Conservation (phyloP, 768 basidiomycete genomes). For the Boletellus emodensis region DNA sequence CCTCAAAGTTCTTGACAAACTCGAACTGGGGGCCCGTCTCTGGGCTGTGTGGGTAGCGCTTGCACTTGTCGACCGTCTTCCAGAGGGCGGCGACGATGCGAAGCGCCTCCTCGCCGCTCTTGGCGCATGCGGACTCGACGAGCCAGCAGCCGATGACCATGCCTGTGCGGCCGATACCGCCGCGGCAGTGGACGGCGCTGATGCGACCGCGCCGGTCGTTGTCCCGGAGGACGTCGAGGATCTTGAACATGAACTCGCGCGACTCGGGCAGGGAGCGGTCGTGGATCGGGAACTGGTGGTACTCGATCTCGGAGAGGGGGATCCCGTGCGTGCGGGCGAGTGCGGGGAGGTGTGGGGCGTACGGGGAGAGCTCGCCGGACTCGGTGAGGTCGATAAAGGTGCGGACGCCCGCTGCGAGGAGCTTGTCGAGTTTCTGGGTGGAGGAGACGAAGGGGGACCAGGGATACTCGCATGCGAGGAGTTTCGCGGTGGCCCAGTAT, state of each 20-base stretch:
- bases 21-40: slow-evolving; percentile 79
- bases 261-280: slow-evolving; percentile 67
- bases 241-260: slow-evolving; percentile 51
- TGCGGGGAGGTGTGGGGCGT: slow-evolving; percentile 49
- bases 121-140: slow-evolving; percentile 59
- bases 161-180: slow-evolving; percentile 69
- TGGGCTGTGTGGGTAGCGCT: slow-evolving; percentile 69
- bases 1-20: slow-evolving; percentile 59
- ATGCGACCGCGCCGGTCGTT: slow-evolving; percentile 57
- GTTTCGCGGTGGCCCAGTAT: slow-evolving; percentile 72
- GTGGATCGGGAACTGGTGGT: slow-evolving; percentile 75
- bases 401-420: slow-evolving; percentile 67
- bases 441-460: slow-evolving; percentile 56
- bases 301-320: slow-evolving; percentile 53
- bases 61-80: slow-evolving; percentile 75
- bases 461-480: slow-evolving; percentile 81
- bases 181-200: slow-evolving; percentile 74
- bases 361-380: slow-evolving; percentile 67
- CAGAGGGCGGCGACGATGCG: slow-evolving; percentile 63
- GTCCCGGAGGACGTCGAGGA: slow-evolving; percentile 56
- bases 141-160: slow-evolving; percentile 73
- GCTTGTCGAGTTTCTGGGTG: slow-evolving; percentile 68
- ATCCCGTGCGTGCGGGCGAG: slow-evolving; percentile 57
- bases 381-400: slow-evolving; percentile 88
- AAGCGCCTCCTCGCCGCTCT: slow-evolving; percentile 62